Percentiles rank a stretch among this genome's conserved stretches.
Evolutionary conservation across 768 basidiomycete species (phyloP).

Genomic region (Exidia glandulosa): DNA sequence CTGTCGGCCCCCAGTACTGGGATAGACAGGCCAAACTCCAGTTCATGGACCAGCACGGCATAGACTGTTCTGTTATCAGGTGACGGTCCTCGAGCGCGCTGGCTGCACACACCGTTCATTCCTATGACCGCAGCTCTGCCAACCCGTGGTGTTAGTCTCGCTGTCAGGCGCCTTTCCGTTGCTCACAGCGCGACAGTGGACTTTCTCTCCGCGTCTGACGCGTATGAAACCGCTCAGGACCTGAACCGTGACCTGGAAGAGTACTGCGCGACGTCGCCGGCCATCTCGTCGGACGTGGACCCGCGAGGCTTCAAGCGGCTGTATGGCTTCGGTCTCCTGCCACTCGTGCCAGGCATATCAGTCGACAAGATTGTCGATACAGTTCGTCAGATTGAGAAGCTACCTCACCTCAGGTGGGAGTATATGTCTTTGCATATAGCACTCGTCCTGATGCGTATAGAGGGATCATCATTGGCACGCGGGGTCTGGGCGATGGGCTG

Average conservation of each 20-base stretch:
- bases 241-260: conserved; percentile 69
- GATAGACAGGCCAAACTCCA: conserved; percentile 63
- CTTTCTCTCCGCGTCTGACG: conserved; percentile 61
- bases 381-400: conserved; percentile 50
- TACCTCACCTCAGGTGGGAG: conserved; percentile 64
- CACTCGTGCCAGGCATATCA: conserved; percentile 59
- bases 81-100: conserved; percentile 11
- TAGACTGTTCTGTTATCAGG: conserved; percentile 73
- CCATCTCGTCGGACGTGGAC: conserved; percentile 17
- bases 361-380: conserved; percentile 46
- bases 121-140: conserved; percentile 43
- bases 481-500: conserved; percentile 65
- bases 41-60: conserved; percentile 79
- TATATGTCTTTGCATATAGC: no score
- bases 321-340: conserved; percentile 77
- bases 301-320: conserved; percentile 41
- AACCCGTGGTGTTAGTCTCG: conserved; percentile 57
- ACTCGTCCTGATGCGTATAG: no score
- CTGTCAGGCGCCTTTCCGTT: background rate
- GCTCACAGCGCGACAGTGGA: conserved; percentile 31
- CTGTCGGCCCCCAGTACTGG: conserved; percentile 78
- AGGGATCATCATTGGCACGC: conserved; percentile 74
- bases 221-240: conserved; percentile 51
- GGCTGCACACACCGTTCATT: background rate
- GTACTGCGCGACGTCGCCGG: conserved; percentile 62